Conservation (phyloP, 352 stramenopile genomes). For the Globisporangium cylindrosporum region DNA sequence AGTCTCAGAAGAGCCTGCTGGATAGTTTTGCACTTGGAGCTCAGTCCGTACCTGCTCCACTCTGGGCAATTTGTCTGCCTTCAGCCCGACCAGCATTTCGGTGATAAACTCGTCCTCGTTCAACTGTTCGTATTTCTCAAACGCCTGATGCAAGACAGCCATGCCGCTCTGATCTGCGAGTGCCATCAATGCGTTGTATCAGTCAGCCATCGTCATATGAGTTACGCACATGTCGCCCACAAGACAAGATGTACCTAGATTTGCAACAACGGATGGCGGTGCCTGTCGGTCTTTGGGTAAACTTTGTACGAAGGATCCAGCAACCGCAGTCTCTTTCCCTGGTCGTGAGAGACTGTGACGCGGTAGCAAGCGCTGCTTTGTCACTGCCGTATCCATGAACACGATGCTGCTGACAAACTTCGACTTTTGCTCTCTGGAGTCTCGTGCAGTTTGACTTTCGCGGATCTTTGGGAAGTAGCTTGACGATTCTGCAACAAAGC, state of each 20-base stretch:
- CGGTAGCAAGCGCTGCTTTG: conserved; percentile 14
- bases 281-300: not conserved
- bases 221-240: not conserved
- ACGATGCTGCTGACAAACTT: conserved; percentile 15
- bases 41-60: conserved; percentile 25
- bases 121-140: conserved; percentile 29
- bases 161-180: conserved; percentile 40
- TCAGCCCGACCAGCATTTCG: conserved; percentile 30
- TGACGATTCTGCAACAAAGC: conserved; percentile 26
- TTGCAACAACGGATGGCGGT: conserved; percentile 12
- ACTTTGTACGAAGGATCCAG: not conserved
- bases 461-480: conserved; percentile 59
- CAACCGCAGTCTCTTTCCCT: not conserved
- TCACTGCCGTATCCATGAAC: conserved; percentile 7
- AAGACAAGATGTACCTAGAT: conserved; percentile 7
- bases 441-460: conserved; percentile 36
- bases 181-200: not conserved
- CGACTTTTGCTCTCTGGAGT: conserved; percentile 39
- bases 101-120: conserved; percentile 44
- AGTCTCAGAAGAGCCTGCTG: not conserved
- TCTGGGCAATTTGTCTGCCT: conserved; percentile 16
- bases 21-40: not conserved
- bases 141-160: conserved; percentile 30
- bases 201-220: not conserved
- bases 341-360: not conserved